Conservation (phyloP, 768 basidiomycete genomes). For the Pleurotus salmoneostramineus region DNA sequence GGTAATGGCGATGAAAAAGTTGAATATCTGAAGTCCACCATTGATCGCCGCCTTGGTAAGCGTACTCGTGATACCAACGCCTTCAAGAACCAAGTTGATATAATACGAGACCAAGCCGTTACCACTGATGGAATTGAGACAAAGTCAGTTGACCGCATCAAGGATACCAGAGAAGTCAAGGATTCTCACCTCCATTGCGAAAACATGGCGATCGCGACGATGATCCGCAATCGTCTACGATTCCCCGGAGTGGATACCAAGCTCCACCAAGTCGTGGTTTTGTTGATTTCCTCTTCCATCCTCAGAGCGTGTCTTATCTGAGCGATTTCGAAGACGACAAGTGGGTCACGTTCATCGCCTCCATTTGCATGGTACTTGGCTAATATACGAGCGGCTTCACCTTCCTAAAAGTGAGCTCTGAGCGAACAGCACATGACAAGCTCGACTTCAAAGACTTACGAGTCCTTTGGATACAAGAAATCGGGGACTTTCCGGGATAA, state of each 20-base stretch:
- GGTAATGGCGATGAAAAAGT: slow-evolving; percentile 52
- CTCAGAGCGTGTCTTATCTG: slow-evolving; percentile 69
- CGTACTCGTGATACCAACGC: slow-evolving; percentile 54
- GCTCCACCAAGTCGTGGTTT: slow-evolving; percentile 43
- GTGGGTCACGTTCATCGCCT: slow-evolving; percentile 53
- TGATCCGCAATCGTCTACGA: slow-evolving; percentile 60
- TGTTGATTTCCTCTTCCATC: slow-evolving; percentile 53
- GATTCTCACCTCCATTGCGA: slow-evolving; percentile 65
- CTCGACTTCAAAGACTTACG: slow-evolving; percentile 26
- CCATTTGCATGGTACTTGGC: slow-evolving; percentile 72
- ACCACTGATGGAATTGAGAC: slow-evolving; percentile 31
- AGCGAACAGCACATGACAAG: background rate
- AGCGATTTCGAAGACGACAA: slow-evolving; percentile 53
- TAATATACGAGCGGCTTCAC: slow-evolving; percentile 55
- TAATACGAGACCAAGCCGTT: slow-evolving; percentile 75
- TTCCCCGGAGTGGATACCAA: slow-evolving; percentile 66
- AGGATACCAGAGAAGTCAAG: background rate
- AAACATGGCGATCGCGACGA: slow-evolving; percentile 64
- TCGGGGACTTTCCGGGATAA: slow-evolving; percentile 66
- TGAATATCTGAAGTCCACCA: slow-evolving; percentile 59
- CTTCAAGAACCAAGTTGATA: slow-evolving; percentile 62
- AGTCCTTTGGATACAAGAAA: slow-evolving; percentile 60
- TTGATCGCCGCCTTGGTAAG: slow-evolving; percentile 60
- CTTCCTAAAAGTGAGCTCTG: slow-evolving; percentile 32
- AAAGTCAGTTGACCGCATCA: background rate